Base-by-base conservation (phyloP, 805 yeast genomes). In the Candida palmyrensis region DNA sequence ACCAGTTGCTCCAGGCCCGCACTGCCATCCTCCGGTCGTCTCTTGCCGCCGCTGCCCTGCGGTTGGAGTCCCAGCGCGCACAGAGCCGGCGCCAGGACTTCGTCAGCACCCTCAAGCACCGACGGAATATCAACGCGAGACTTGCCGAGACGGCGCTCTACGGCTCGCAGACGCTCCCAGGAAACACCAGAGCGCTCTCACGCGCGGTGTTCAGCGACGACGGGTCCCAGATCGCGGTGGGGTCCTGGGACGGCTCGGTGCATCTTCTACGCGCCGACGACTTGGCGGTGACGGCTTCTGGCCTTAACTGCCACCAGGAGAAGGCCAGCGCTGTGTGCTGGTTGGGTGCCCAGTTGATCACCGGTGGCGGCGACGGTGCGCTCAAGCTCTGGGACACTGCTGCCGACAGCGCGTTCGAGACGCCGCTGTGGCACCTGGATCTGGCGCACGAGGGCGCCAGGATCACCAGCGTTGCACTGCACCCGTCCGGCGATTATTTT, bases 191-290 rank as follows among this genome's bases (percentile, higher is more conserved):
- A 37, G 86, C 95, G 3, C 67, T 83, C 0, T 79, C 95, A 0
- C 52, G 65, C 2, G 74, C 79, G 1, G 45, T 74, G 5, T 64
- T 74, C 37, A 63, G 76, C 4, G 55, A 60, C 0, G 49, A 61
- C 32, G 53, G 60, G 3, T 27, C 45, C 2, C 32, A 7, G 6
- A 54, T 84, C 3, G 82, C 86, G 0, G 64, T 77, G 10, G 92
- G 88, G 0, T 82, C 92, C 23, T 90, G 97, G 97, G 75, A 79
- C 40, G 97, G 97, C 3, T 66, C 67, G 18, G 44, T 86, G 4
- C 71, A 68, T 39, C 40, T 85, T 1, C 26, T 82, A n/a, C 53
- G 70, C 28, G 43, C 54, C 3, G 45, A 55, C 0, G 53, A 68
- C 3, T 54, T 81, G 26, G 55, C 58, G 13, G 40, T 40, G 3